Percentiles rank a stretch among this genome's conserved stretches.
Evolutionary conservation across 2,329 filamentous ascomycete genomes (phyloP).

Genomic region (Claviceps citrina): DNA sequence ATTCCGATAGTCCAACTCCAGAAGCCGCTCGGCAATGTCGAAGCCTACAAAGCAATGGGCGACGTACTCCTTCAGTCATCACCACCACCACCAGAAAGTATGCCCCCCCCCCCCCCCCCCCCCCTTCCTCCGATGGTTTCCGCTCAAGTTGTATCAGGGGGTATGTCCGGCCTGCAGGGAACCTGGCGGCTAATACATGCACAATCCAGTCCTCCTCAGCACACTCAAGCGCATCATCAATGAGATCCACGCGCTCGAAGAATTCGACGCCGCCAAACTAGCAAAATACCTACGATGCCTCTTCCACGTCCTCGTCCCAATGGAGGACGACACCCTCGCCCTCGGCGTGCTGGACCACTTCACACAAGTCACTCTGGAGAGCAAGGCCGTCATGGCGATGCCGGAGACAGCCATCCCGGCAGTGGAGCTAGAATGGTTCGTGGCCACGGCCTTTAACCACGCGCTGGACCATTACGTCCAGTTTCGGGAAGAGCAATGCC

Average conservation of each 20-base stretch:
- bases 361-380: constrained; percentile 33
- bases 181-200: no score
- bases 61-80: constrained; percentile 45
- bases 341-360: constrained; percentile 51
- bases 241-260: constrained; percentile 42
- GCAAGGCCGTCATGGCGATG: constrained; percentile 25
- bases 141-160: no score
- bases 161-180: no score
- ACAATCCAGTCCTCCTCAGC: constrained; percentile 26
- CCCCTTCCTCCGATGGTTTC: no score
- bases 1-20: constrained; percentile 41
- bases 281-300: constrained; percentile 67
- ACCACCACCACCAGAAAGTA: constrained; percentile 38
- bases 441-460: constrained; percentile 52
- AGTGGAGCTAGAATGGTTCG: constrained; percentile 64
- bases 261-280: constrained; percentile 42
- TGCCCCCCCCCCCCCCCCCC: neutral
- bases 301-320: constrained; percentile 49
- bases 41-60: constrained; percentile 46
- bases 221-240: constrained; percentile 55
- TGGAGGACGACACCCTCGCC: constrained; percentile 38
- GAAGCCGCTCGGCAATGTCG: constrained; percentile 25
- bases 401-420: constrained; percentile 38
- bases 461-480: constrained; percentile 49
- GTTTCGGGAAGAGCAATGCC: constrained; percentile 38